phyloP scores from a whole-genome alignment of 176 grass and related monocot species.

The Oryza officinalis region DNA sequence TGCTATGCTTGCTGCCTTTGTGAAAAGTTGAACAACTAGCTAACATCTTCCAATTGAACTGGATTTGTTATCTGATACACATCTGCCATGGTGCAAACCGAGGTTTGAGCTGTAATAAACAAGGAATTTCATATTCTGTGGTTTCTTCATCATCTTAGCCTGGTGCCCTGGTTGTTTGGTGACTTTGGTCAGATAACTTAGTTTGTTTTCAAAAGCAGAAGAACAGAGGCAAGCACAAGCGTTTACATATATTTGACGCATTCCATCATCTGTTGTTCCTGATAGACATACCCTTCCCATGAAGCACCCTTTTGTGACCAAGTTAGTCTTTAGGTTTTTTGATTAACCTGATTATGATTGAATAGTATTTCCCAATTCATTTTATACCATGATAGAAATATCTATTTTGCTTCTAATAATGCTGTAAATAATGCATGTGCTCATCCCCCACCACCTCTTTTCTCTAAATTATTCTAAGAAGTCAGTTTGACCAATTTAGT shows the following conservation, averaged over 20 bases:
- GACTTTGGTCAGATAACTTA: neutral
- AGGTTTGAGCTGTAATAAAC: neutral
- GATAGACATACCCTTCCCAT: neutral
- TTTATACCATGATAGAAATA: neutral
- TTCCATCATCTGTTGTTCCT: neutral
- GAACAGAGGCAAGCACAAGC: neutral
- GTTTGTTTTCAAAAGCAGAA: neutral
- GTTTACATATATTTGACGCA: neutral
- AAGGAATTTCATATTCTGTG: neutral
- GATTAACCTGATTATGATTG: conserved; percentile 16
- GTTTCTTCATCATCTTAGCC: neutral
- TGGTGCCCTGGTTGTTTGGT: neutral
- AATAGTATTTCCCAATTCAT: neutral
- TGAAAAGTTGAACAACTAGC: neutral
- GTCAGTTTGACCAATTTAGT: too few relatives aligned
- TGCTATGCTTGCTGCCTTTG: neutral
- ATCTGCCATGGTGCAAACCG: neutral
- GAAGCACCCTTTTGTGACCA: neutral
- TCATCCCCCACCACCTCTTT: too few relatives aligned
- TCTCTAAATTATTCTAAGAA: too few relatives aligned
- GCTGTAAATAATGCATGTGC: too few relatives aligned
- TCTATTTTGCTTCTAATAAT: neutral
- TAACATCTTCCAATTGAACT: neutral
- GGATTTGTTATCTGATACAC: neutral
- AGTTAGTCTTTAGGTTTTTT: neutral